Base-by-base conservation (phyloP, 2,329 filamentous ascomycete genomes). In the Ascochyta clinopodiicola region DNA sequence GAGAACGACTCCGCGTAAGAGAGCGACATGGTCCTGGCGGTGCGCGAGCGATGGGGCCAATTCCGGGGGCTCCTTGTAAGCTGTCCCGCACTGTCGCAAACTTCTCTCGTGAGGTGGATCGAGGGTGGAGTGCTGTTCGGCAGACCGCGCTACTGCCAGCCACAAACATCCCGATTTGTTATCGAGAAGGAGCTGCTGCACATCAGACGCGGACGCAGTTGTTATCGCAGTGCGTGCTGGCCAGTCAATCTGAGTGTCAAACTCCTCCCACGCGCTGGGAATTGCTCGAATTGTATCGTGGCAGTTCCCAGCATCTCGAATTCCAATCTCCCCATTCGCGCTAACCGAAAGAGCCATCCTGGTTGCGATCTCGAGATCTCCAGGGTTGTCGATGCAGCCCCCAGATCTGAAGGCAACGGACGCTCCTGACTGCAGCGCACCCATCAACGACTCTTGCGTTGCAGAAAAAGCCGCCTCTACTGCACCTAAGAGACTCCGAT, bases 71-170 rank as follows among this genome's bases (percentile, higher is more conserved):
- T 47, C 52, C 46, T 49, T 56, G 52, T 46, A 29, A 29, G 44
- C 37, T 43, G 51, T 38, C 19, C 37, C 51, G 51, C 51, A 54
- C 32, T 32, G 31, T 34, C 22, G 52, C 52, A 51, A 38, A 46
- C 42, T 56, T 56, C 52, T 56, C 46, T 51, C 52, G 27, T 56
- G 52, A 56, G 43, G 52, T 51, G 46, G 52, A 56, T 46, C 52
- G 52, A 56, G 46, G 36, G 46, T 56, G 52, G 46, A 50, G 52
- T 44, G 52, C 31, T 50, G 45, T 32, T 45, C 49, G 35, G 19
- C 35, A 21, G 40, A 35, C 25, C 34, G 46, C 52, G 52, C 52
- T 50, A 56, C 42, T 46, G 52, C 22, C 46, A 49, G 52, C 52
- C 46, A 55, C 51, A 40, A 42, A 29, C 35, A 49, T 39, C 39